phyloP scores from a whole-genome alignment of 148 eudicot species.

The Polygonum aviculare region DNA sequence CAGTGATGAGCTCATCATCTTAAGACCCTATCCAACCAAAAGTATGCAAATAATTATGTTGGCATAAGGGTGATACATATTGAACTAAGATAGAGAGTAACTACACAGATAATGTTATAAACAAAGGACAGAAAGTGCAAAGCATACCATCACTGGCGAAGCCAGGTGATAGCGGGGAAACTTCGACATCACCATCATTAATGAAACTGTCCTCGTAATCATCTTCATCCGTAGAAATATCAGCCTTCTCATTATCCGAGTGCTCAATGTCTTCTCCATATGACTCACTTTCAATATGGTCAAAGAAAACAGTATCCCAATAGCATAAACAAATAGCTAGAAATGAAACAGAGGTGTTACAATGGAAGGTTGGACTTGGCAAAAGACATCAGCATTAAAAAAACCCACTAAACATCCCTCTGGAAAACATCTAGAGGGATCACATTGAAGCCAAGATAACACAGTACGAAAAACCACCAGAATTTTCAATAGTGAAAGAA shows the following conservation, averaged over 20 bases:
- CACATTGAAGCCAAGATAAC: neutral
- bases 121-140: neutral
- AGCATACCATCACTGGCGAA: constrained; percentile 38
- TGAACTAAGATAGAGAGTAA: neutral
- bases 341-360: neutral
- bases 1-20: neutral
- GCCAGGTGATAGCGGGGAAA: constrained; percentile 33
- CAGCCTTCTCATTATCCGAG: constrained; percentile 38
- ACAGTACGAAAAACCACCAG: no score
- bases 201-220: constrained; percentile 90
- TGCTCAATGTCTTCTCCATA: constrained; percentile 75
- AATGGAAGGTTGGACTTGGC: neutral
- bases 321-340: neutral
- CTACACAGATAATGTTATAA: neutral
- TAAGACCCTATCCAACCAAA: neutral
- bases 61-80: neutral
- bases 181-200: constrained; percentile 45
- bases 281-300: constrained; percentile 52
- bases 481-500: no score
- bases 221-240: constrained; percentile 41
- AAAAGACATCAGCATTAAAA: neutral
- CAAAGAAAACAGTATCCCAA: constrained; percentile 25
- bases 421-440: neutral
- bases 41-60: neutral
- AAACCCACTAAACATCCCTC: neutral